Evolutionary conservation across 495 filamentous ascomycete genomes (phyloP).

Genomic region (Lasiosphaeris hirsuta): DNA sequence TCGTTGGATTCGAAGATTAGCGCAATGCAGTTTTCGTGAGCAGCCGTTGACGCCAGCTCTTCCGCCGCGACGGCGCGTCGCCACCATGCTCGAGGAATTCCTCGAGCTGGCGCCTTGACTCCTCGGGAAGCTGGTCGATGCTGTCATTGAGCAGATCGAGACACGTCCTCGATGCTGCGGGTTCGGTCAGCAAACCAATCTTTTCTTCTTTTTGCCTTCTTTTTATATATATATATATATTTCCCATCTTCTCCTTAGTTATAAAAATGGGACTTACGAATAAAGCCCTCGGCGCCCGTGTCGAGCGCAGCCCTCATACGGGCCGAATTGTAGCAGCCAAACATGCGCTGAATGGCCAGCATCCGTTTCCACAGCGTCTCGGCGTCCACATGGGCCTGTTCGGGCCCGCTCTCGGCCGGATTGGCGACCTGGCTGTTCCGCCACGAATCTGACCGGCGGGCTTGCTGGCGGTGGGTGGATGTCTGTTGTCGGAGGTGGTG

Average conservation of each 20-base stretch:
- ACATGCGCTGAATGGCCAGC: conserved; percentile 41
- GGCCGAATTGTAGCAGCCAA: conserved; percentile 46
- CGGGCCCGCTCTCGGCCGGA: background rate
- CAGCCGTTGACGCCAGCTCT: conserved; percentile 7
- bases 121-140: conserved; percentile 39
- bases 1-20: too few species aligned
- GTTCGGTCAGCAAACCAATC: background rate
- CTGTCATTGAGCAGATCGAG: conserved; percentile 45
- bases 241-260: background rate
- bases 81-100: conserved; percentile 20
- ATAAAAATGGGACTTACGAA: conserved; percentile 34
- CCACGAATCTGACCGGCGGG: conserved; percentile 14
- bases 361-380: conserved; percentile 43
- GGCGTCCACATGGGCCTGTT: conserved; percentile 25
- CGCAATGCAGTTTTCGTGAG: background rate
- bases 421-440: conserved; percentile 5
- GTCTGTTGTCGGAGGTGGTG: background rate
- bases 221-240: background rate
- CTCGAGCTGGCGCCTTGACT: conserved; percentile 25
- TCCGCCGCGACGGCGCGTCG: background rate
- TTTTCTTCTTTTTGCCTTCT: background rate
- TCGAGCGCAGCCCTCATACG: conserved; percentile 43
- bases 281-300: conserved; percentile 27
- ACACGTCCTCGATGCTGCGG: conserved; percentile 39
- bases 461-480: background rate